Percentiles rank a stretch among this genome's conserved stretches.
Evolutionary conservation across 2,329 filamentous ascomycete species (phyloP).

Genomic region (Magnaporthiopsis rhizophila): DNA sequence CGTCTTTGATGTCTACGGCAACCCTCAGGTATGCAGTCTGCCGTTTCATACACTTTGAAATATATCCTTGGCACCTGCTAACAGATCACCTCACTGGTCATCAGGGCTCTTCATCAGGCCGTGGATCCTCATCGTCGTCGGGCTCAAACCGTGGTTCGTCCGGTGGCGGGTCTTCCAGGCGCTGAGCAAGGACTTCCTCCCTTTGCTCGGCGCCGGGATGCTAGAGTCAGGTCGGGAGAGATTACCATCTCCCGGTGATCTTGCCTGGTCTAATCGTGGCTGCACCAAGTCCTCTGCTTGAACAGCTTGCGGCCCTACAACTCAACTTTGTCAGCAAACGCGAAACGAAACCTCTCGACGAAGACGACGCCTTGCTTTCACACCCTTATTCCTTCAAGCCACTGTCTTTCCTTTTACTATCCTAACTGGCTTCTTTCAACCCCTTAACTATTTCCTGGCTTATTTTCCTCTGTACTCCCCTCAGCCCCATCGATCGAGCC

Average conservation of each 20-base stretch:
- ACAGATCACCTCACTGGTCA: neutral
- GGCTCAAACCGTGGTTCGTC: neutral
- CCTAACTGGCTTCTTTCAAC: neutral
- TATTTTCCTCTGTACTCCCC: neutral
- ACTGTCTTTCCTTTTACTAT: neutral
- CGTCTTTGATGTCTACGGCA: conserved; percentile 14
- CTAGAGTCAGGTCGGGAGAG: neutral
- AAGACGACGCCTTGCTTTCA: too few species aligned
- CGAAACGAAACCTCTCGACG: too few species aligned
- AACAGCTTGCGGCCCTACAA: too few species aligned
- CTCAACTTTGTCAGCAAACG: too few species aligned
- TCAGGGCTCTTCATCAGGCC: neutral
- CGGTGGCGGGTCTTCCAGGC: neutral
- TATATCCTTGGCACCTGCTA: too few species aligned
- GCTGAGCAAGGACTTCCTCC: neutral
- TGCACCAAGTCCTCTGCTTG: neutral
- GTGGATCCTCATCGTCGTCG: neutral
- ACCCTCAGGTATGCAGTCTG: neutral
- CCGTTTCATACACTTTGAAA: too few species aligned
- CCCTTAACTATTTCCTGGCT: neutral
- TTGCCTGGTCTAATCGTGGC: neutral
- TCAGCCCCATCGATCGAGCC: too few species aligned
- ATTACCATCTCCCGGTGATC: neutral
- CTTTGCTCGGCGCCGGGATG: too few species aligned
- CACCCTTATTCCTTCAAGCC: too few species aligned